A percentile compares a stretch with the other conserved stretches of the same genome.
Conservation (phyloP, 495 filamentous ascomycete species). For the Cryomyces antarcticus region DNA sequence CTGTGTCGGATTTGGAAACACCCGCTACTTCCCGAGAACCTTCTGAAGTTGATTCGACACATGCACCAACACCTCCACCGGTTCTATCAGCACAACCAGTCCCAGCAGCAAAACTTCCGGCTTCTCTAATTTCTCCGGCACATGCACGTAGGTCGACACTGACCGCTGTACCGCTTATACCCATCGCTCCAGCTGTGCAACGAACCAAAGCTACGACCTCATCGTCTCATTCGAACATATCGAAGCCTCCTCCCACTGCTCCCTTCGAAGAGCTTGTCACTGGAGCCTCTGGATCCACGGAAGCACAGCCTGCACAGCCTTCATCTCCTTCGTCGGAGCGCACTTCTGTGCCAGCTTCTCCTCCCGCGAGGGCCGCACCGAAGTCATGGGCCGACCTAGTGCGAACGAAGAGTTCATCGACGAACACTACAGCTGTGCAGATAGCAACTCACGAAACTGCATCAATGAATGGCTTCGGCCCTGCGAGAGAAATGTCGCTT, state of each 20-base stretch:
- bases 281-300: conserved; percentile 7
- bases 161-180: conserved; percentile 37
- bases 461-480: conserved; percentile 23
- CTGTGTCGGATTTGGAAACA: conserved; percentile 38
- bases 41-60: conserved; percentile 44
- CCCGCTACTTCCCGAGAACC: conserved; percentile 44
- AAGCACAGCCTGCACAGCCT: conserved; percentile 13
- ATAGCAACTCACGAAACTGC: conserved; percentile 1
- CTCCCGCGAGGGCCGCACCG: conserved; percentile 25
- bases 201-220: conserved; percentile 28
- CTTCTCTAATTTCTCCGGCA: conserved; percentile 1
- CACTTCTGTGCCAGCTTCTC: conserved; percentile 19
- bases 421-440: conserved; percentile 13
- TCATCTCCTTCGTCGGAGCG: conserved; percentile 15
- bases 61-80: conserved; percentile 53
- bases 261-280: conserved; percentile 4
- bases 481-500: conserved; percentile 39
- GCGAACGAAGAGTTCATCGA: conserved; percentile 24
- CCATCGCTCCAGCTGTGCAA: conserved; percentile 46
- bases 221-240: conserved; percentile 14
- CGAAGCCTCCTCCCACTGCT: conserved; percentile 7
- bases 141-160: conserved; percentile 21
- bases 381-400: conserved; percentile 70
- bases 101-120: conserved; percentile 6
- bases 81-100: conserved; percentile 13